Evolutionary conservation across 2,329 filamentous ascomycete genomes (phyloP).

Genomic region (Aspergillus alliaceus): DNA sequence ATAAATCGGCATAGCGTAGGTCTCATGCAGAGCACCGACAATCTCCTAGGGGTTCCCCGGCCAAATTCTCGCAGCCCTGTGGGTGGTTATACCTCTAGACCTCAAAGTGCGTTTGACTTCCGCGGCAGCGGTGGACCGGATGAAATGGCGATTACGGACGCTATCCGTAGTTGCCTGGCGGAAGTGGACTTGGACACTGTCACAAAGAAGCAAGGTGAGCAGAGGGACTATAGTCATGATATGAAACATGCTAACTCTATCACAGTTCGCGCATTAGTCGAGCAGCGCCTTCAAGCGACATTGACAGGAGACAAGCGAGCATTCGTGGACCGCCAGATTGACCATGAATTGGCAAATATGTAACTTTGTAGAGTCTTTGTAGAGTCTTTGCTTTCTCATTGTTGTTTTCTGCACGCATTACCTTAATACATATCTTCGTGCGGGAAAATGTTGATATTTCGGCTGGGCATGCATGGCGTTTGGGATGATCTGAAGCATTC

Average conservation of each 20-base stretch:
- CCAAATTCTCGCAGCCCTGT: slow-evolving; percentile 50
- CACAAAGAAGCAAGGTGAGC: slow-evolving; percentile 86
- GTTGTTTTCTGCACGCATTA: neutral
- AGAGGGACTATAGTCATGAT: neutral
- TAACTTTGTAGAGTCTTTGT: slow-evolving; percentile 48
- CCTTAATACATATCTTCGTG: slow-evolving; percentile 7
- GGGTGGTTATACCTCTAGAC: slow-evolving; percentile 49
- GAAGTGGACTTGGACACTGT: slow-evolving; percentile 96
- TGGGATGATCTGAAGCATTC: slow-evolving; percentile 9
- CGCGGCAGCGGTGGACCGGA: slow-evolving; percentile 65
- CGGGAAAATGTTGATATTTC: slow-evolving; percentile 4
- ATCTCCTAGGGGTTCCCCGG: slow-evolving; percentile 41
- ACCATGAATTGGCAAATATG: slow-evolving; percentile 91
- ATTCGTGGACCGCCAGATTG: slow-evolving; percentile 91
- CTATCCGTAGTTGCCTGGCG: slow-evolving; percentile 75
- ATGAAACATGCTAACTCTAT: neutral
- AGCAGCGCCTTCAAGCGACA: slow-evolving; percentile 90
- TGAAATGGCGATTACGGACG: slow-evolving; percentile 77
- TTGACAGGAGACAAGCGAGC: slow-evolving; percentile 79
- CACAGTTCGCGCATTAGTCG: slow-evolving; percentile 75
- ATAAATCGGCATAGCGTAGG: slow-evolving; percentile 44
- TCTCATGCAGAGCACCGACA: slow-evolving; percentile 46
- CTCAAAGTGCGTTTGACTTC: slow-evolving; percentile 59
- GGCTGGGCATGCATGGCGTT: slow-evolving; percentile 17
- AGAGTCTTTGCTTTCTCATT: neutral